Conservation (phyloP, 2,329 filamentous ascomycete genomes). For the Colletotrichum acutatum region DNA sequence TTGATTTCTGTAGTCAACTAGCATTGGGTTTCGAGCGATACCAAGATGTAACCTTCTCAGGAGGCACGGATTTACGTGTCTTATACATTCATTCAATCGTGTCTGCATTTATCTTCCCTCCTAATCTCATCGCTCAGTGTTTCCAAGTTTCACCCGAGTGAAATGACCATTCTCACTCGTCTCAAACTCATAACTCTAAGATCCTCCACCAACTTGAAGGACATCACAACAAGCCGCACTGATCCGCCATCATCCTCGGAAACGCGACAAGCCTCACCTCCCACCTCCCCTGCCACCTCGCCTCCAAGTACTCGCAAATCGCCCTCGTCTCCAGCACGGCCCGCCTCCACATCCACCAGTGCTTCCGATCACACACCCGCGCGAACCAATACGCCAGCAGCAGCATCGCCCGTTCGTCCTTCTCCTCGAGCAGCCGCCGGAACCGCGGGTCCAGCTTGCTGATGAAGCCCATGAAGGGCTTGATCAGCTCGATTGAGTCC, state of each 20-base stretch:
- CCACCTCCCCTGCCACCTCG: not conserved
- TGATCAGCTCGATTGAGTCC: slow-evolving; percentile 36
- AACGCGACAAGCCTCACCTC: slow-evolving; percentile 1
- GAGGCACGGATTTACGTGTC: not conserved
- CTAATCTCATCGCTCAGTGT: not conserved
- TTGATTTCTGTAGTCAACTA: too few relatives aligned
- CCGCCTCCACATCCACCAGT: slow-evolving; percentile 61
- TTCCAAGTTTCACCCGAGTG: too few relatives aligned
- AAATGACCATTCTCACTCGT: too few relatives aligned
- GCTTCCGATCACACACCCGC: slow-evolving; percentile 51
- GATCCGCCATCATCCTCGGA: slow-evolving; percentile 4
- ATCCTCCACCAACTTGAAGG: too few relatives aligned
- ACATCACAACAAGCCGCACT: not conserved
- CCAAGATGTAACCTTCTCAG: not conserved
- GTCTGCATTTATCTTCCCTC: too few relatives aligned
- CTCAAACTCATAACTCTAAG: too few relatives aligned
- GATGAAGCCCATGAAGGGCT: slow-evolving; percentile 60
- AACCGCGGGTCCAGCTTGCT: slow-evolving; percentile 56
- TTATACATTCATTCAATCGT: slow-evolving; percentile 6
- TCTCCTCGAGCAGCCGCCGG: slow-evolving; percentile 55
- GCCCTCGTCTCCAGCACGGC: slow-evolving; percentile 60
- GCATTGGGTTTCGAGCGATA: slow-evolving; percentile 21
- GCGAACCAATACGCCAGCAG: slow-evolving; percentile 69
- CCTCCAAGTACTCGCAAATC: slow-evolving; percentile 54
- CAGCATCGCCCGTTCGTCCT: slow-evolving; percentile 64